Conservation (phyloP, 257 asterid genomes). For the Galeopsis tetrahit region DNA sequence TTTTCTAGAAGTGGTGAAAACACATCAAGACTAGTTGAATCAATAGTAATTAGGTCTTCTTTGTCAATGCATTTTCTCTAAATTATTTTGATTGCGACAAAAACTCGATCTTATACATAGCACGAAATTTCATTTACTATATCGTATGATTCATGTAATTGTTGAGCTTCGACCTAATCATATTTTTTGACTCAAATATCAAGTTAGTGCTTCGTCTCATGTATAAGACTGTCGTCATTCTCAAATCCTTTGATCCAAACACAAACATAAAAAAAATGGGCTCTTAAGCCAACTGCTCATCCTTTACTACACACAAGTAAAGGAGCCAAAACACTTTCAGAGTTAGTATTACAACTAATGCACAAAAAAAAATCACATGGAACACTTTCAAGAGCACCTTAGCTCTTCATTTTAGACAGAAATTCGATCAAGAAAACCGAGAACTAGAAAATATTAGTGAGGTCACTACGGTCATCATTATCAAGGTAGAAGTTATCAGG, state of each 20-base stretch:
- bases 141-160: too few species aligned
- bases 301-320: too few species aligned
- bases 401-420: background rate
- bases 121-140: too few species aligned
- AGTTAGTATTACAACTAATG: conserved; percentile 3
- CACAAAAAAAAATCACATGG: conserved; percentile 2
- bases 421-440: background rate
- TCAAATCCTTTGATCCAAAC: background rate
- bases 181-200: too few species aligned
- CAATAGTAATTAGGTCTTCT: background rate
- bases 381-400: conserved; percentile 1
- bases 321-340: background rate
- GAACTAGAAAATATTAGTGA: conserved; percentile 50
- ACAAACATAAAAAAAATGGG: background rate
- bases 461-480: conserved; percentile 77
- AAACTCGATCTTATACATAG: too few species aligned
- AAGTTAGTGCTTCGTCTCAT: too few species aligned
- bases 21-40: background rate
- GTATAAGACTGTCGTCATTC: background rate
- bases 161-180: too few species aligned
- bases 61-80: too few species aligned
- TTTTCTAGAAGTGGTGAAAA: too few species aligned
- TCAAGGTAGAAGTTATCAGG: conserved; percentile 94
- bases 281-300: background rate
- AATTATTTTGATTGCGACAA: too few species aligned